Evolutionary conservation across 1,139 yeast species (phyloP).

Genomic region (Blastobotrys apis): DNA sequence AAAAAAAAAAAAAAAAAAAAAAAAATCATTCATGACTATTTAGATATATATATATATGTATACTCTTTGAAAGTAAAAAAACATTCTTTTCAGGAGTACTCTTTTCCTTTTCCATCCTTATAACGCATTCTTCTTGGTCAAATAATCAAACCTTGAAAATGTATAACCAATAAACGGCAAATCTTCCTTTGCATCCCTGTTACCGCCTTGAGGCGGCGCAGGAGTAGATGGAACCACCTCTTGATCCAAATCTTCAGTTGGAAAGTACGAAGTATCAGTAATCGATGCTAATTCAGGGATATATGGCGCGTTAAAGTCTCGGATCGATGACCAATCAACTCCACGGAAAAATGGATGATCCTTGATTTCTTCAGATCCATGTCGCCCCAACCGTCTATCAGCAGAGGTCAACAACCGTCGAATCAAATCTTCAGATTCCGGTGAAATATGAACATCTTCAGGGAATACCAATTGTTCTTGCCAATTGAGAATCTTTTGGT

Average conservation of each 20-base stretch:
- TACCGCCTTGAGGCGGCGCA: constrained; percentile 28
- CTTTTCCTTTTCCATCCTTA: constrained; percentile 27
- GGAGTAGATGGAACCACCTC: constrained; percentile 75
- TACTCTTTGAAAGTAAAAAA: not conserved
- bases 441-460: constrained; percentile 88
- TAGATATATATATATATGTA: no score
- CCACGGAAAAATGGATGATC: constrained; percentile 90
- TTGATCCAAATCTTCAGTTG: constrained; percentile 93
- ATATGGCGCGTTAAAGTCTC: constrained; percentile 94
- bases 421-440: constrained; percentile 91
- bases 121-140: constrained; percentile 81
- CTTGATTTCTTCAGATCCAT: constrained; percentile 89
- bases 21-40: not conserved
- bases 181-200: constrained; percentile 77
- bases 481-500: constrained; percentile 91
- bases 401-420: constrained; percentile 76
- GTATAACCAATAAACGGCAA: constrained; percentile 97
- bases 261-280: constrained; percentile 96
- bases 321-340: constrained; percentile 91
- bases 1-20: constrained; percentile 1
- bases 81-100: no score
- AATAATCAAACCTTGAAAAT: constrained; percentile 86
- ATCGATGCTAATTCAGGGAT: constrained; percentile 79
- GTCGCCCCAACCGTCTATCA: constrained; percentile 84
- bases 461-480: constrained; percentile 91